Evolutionary conservation across 1,284 basidiomycete genomes (phyloP).

Genomic region (Papiliotrema fonsecae): DNA sequence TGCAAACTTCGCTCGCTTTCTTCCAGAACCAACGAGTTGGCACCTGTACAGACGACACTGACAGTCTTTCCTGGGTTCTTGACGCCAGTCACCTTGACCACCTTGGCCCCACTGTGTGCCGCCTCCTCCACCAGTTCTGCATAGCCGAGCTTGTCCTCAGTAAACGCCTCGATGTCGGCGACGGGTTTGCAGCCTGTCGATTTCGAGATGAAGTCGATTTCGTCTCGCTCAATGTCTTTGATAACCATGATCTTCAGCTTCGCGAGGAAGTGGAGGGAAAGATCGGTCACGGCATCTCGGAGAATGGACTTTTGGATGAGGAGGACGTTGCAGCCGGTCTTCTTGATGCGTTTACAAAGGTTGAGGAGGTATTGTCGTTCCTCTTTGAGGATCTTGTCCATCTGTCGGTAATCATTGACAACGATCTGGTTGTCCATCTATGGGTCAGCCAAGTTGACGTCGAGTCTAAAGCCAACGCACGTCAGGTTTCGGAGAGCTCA

Average conservation of each 20-base stretch:
- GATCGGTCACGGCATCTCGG: conserved; percentile 96
- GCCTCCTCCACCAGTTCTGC: conserved; percentile 95
- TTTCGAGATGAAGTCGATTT: conserved; percentile 96
- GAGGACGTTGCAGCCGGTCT: conserved; percentile 97
- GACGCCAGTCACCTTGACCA: conserved; percentile 91
- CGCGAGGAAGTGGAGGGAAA: conserved; percentile 97
- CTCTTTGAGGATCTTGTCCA: conserved; percentile 99
- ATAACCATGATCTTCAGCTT: conserved; percentile 95
- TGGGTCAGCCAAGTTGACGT: conserved; percentile 4
- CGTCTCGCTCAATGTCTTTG: conserved; percentile 97
- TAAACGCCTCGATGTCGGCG: conserved; percentile 96
- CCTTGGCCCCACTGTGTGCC: conserved; percentile 77
- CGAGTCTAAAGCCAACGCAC: conserved; percentile 53
- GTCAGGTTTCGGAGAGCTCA: conserved; percentile 96
- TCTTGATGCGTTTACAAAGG: conserved; percentile 99
- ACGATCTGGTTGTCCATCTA: conserved; percentile 99
- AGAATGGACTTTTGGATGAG: conserved; percentile 99
- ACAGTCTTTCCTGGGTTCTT: conserved; percentile 95
- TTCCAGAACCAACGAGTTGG: conserved; percentile 90
- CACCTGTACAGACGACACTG: conserved; percentile 90
- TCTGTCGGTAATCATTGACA: conserved; percentile 99
- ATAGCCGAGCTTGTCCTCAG: conserved; percentile 96
- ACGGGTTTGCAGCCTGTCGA: conserved; percentile 93
- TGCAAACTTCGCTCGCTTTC: conserved; percentile 96
- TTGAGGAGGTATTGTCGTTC: conserved; percentile 97